Conservation (phyloP, 2,329 filamentous ascomycete species). For the Epichloe glyceriae region DNA sequence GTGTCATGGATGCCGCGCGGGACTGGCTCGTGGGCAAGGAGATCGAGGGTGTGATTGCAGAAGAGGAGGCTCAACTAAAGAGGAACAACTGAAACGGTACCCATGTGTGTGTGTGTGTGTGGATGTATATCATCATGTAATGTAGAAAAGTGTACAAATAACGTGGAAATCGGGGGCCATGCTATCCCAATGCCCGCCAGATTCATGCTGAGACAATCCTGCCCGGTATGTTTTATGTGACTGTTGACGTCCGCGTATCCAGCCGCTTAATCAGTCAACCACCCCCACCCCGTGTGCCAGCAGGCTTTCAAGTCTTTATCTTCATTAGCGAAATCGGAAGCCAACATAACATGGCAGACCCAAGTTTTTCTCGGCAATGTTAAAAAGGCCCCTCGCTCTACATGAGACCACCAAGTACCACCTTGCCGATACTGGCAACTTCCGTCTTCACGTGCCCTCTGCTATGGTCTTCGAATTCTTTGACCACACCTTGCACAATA, state of each 20-base stretch:
- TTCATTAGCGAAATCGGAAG: too few species aligned
- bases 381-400: conserved; percentile 16
- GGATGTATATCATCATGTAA: not conserved
- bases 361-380: too few species aligned
- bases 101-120: not conserved
- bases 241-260: not conserved
- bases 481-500: conserved; percentile 71
- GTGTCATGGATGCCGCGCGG: conserved; percentile 64
- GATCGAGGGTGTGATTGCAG: conserved; percentile 56
- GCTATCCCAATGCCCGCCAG: not conserved
- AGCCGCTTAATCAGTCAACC: not conserved
- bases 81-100: not conserved
- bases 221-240: not conserved
- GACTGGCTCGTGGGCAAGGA: conserved; percentile 66
- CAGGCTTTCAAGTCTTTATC: too few species aligned
- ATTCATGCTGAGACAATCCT: not conserved
- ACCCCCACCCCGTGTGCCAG: too few species aligned
- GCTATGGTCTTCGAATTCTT: conserved; percentile 87
- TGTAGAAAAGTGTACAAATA: not conserved
- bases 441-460: conserved; percentile 65
- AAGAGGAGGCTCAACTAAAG: conserved; percentile 32
- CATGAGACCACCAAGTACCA: conserved; percentile 80
- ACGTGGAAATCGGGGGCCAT: not conserved
- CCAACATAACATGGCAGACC: too few species aligned
- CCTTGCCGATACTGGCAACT: conserved; percentile 72